Base-by-base conservation (phyloP, 176 grass and related monocot genomes). In the Ensete ventricosum region DNA sequence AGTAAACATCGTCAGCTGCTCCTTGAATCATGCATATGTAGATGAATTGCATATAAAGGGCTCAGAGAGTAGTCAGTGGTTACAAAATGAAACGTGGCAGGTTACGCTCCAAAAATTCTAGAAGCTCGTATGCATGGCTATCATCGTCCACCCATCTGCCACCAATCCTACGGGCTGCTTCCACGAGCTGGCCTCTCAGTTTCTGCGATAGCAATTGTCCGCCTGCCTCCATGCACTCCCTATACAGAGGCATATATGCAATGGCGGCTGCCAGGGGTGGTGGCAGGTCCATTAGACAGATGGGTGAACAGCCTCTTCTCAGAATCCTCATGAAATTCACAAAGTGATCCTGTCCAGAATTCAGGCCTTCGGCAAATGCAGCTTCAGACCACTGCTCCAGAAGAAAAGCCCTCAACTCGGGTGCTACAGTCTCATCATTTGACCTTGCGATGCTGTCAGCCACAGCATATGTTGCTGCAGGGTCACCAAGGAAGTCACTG, bases 161-260 rank as follows among this genome's bases (percentile, higher is more conserved):
- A 51, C 73, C 72, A 0, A 99, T 72, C 80, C 91, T 90, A 50
- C 71, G 80, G 53, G 83, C 88, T 23, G 91, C 95, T 79, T 99
- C 95, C 29, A 91, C 76, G 50, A 99, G 91, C 81, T 91, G 90
- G 23, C 95, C 91, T 87, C 95, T 94, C 57, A 99, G 78, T 69
- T 83, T 94, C 50, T 99, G 95, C 0, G 90, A 80, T 83, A 99
- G 68, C n/a, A 99, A 68, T 14, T 34, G 80, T 52, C 91, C 91
- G 59, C 82, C 81, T 16, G 82, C 80, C 67, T 85, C 62, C 9
- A 91, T 24, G 71, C 91, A 91, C 59, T 99, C 90, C 76, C 74
- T 94, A 62, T 95, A 91, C 73, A 99, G 80, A 1, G 88, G 88
- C 73, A 99, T 64, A 76, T 94, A 99, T 50, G 90, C 95, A 71